These are phyloP conservation scores for Chlorella vulgaris DNA, from an alignment of 139 green algal species.

Conservation along the genomic window DNA sequence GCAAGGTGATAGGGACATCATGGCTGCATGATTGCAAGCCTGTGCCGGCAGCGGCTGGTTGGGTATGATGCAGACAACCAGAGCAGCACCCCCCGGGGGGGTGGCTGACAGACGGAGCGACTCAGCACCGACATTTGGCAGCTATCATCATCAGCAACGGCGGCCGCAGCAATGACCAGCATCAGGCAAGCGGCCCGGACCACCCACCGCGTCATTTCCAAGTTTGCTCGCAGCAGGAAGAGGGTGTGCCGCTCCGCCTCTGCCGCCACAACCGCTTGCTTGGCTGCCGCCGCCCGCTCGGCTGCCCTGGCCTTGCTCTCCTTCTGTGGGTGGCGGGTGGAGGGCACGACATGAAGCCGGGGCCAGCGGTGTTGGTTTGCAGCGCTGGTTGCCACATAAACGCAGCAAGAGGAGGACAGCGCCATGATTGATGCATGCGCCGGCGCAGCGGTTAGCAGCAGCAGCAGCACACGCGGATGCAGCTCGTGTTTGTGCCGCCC, in stretches of 20 bases:
- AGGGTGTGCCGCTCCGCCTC: constrained; percentile 43
- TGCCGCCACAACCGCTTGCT: constrained; percentile 31
- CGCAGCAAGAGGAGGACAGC: not conserved
- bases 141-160: not conserved
- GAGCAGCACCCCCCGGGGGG: not conserved
- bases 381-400: not conserved
- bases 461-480: not conserved
- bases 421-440: too few species aligned
- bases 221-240: constrained; percentile 41
- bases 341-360: not conserved
- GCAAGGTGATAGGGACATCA: too few species aligned
- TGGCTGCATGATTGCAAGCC: too few species aligned
- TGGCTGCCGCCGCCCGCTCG: not conserved
- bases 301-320: constrained; percentile 5
- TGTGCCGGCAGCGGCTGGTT: too few species aligned
- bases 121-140: not conserved
- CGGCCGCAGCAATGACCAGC: not conserved
- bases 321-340: constrained; percentile 3
- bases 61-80: not conserved
- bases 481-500: not conserved
- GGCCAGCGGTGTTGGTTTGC: not conserved
- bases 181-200: not conserved
- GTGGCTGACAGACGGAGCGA: not conserved
- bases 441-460: too few species aligned
- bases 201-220: constrained; percentile 53